Conservation (phyloP, 805 yeast genomes). For the Maudiozyma barnettii region DNA sequence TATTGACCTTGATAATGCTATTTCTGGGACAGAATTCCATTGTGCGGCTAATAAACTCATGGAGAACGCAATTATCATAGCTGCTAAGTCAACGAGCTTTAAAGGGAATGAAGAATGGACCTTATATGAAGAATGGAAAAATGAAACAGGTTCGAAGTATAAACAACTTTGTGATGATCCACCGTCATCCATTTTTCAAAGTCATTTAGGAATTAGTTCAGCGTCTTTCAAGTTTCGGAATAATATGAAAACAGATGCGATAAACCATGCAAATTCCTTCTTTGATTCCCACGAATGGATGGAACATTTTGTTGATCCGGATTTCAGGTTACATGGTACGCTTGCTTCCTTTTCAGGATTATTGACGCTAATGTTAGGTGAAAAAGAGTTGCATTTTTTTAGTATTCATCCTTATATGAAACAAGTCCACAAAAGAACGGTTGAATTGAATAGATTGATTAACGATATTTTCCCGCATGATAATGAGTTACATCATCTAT, state of each 20-base stretch:
- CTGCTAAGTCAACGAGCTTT: constrained; percentile 39
- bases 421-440: constrained; percentile 33
- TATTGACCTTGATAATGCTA: constrained; percentile 40
- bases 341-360: constrained; percentile 54
- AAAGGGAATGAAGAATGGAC: constrained; percentile 31
- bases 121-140: constrained; percentile 41
- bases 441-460: constrained; percentile 15
- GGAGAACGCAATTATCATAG: constrained; percentile 35
- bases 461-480: constrained; percentile 15
- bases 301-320: constrained; percentile 42
- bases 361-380: constrained; percentile 42
- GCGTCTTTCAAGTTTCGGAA: constrained; percentile 38
- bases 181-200: constrained; percentile 52
- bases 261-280: constrained; percentile 49
- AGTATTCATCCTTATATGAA: constrained; percentile 39
- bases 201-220: constrained; percentile 59
- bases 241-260: constrained; percentile 35
- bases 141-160: constrained; percentile 31
- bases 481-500: constrained; percentile 7
- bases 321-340: constrained; percentile 43
- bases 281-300: constrained; percentile 54
- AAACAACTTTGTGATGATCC: constrained; percentile 41
- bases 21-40: constrained; percentile 41
- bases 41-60: constrained; percentile 52
- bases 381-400: constrained; percentile 47